A percentile compares a stretch with the other conserved stretches of the same genome.
These are phyloP conservation scores for Cytospora schulzeri DNA, from an alignment of 2,329 filamentous ascomycete species.

Conservation along the genomic window DNA sequence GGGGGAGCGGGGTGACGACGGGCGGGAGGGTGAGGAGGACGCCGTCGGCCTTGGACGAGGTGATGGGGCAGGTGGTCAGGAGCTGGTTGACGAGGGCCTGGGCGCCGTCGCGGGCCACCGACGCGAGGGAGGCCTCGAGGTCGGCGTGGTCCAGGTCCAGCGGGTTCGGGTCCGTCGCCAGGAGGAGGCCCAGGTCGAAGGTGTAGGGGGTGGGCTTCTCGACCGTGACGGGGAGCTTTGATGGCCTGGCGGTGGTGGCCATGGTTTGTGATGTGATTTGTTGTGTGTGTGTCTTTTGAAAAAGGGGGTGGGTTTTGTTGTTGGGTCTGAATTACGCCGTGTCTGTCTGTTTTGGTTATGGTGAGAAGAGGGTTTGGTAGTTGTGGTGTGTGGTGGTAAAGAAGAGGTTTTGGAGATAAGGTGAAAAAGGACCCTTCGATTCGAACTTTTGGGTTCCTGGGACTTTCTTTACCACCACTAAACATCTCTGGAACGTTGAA, in stretches of 20 bases:
- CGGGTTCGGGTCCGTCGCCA: constrained; percentile 86
- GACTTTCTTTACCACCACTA: no score
- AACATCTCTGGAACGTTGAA: neutral
- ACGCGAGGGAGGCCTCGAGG: constrained; percentile 69
- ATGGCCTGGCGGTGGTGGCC: constrained; percentile 35
- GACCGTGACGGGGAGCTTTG: constrained; percentile 64
- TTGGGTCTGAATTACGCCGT: neutral
- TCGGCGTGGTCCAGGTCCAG: constrained; percentile 56
- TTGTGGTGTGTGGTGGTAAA: no score
- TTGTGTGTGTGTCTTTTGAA: neutral
- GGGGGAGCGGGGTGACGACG: constrained; percentile 71
- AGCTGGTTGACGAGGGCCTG: constrained; percentile 95
- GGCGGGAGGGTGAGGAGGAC: constrained; percentile 80
- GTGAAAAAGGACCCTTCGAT: neutral
- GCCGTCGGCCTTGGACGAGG: constrained; percentile 61
- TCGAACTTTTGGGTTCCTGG: constrained; percentile 11
- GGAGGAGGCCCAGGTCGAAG: constrained; percentile 87
- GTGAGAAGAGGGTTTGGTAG: neutral
- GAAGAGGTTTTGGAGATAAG: neutral
- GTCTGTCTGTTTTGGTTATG: neutral
- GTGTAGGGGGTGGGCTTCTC: constrained; percentile 87
- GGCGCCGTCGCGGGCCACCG: constrained; percentile 82
- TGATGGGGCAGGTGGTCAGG: constrained; percentile 81
- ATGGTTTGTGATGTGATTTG: constrained; percentile 7
- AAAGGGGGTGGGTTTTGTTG: neutral